Percentiles rank a stretch among this genome's conserved stretches.
phyloP scores from a whole-genome alignment of 2,329 filamentous ascomycete species.

The Fusarium concolor region DNA sequence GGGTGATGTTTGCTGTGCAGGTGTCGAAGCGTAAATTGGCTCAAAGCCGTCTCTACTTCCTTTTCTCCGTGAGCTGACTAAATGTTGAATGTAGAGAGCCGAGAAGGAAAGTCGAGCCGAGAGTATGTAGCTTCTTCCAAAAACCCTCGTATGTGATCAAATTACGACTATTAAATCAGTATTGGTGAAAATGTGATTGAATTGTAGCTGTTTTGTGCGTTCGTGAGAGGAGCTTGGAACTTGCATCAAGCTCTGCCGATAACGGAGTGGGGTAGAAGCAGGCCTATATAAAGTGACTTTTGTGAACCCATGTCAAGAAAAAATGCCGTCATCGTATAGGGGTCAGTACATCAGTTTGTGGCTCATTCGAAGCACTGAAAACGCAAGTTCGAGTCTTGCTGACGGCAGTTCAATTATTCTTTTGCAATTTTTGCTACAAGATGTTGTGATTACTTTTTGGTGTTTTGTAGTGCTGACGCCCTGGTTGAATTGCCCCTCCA shows the following conservation, averaged over 20 bases:
- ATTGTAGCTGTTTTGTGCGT: neutral
- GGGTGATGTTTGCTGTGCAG: constrained; percentile 7
- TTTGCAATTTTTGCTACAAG: constrained; percentile 4
- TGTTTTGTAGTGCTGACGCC: neutral
- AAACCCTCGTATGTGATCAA: fast-evolving
- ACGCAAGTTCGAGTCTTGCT: constrained; percentile 44
- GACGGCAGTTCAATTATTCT: constrained; percentile 27
- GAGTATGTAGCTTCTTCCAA: fast-evolving
- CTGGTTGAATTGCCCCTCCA: constrained; percentile 5
- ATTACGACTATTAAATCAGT: too few species aligned
- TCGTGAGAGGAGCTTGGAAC: neutral
- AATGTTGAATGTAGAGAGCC: constrained; percentile 5
- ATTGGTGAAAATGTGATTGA: neutral
- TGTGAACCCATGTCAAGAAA: neutral
- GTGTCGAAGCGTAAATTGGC: constrained; percentile 27
- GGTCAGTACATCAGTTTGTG: constrained; percentile 45
- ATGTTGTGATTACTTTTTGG: neutral
- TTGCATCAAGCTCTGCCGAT: constrained; percentile 3
- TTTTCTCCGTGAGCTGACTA: constrained; percentile 36
- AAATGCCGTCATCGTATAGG: constrained; percentile 44
- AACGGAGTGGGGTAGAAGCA: neutral
- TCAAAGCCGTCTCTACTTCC: constrained; percentile 21
- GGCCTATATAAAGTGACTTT: neutral
- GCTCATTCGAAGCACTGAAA: constrained; percentile 35
- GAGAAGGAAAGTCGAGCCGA: neutral